Percentiles rank a stretch among this genome's conserved stretches.
Evolutionary conservation across 2,329 filamentous ascomycete species (phyloP).

Genomic region (Verticillium tricorpus): DNA sequence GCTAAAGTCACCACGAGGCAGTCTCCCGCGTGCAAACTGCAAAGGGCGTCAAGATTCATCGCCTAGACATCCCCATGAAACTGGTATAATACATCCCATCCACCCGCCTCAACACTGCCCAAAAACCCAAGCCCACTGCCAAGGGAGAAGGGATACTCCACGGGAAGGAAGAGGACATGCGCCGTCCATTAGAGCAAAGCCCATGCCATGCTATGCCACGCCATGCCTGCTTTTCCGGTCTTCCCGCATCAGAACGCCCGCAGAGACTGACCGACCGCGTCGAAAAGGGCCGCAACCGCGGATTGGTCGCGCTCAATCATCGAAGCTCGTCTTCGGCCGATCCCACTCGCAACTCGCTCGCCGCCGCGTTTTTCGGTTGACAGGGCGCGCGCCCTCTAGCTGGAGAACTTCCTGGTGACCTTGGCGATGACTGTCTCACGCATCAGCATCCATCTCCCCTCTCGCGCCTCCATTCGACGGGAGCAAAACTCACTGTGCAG

Average conservation of each 20-base stretch:
- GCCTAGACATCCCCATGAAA: neutral
- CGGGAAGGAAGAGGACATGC: neutral
- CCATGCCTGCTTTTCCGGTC: neutral
- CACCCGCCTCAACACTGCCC: neutral
- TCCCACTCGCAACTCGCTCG: neutral
- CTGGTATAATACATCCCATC: neutral
- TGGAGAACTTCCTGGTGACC: constrained; percentile 82
- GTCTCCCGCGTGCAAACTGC: neutral
- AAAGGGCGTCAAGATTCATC: neutral
- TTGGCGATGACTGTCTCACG: constrained; percentile 79
- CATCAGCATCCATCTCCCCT: constrained; percentile 5
- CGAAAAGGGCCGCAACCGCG: neutral
- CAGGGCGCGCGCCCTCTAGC: constrained; percentile 33
- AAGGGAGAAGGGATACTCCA: neutral
- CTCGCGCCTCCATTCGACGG: neutral
- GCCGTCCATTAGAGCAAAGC: neutral
- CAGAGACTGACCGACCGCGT: neutral
- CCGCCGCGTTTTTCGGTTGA: neutral
- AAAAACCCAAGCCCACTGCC: neutral
- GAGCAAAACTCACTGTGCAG: constrained; percentile 75
- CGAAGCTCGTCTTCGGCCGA: neutral
- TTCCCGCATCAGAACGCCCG: neutral
- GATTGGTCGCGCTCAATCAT: neutral
- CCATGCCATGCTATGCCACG: neutral
- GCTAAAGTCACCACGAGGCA: neutral